These are phyloP conservation scores for Geotrichum ghanense DNA, from an alignment of 805 yeast species.

Conservation along the genomic window DNA sequence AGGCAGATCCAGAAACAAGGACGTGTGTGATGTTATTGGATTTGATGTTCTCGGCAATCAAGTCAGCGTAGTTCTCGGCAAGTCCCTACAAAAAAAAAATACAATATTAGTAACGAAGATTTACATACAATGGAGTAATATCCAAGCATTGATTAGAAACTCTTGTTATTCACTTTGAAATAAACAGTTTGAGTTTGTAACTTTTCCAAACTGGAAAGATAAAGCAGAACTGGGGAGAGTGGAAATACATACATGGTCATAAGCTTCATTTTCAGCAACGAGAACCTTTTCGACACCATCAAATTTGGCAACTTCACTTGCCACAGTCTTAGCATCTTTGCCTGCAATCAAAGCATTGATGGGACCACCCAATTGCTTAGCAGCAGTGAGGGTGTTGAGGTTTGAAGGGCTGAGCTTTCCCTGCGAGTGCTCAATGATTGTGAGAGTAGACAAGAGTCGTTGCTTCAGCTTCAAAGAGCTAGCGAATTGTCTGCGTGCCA, in stretches of 20 bases:
- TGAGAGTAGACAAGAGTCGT: constrained; percentile 39
- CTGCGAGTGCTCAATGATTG: constrained; percentile 55
- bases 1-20: constrained; percentile 71
- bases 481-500: constrained; percentile 2
- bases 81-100: constrained; percentile 26
- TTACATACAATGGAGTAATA: background rate
- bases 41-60: constrained; percentile 38
- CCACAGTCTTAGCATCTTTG: constrained; percentile 37
- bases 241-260: constrained; percentile 34
- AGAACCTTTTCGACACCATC: constrained; percentile 44
- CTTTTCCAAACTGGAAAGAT: background rate
- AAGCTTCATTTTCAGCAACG: constrained; percentile 45
- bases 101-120: background rate
- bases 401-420: constrained; percentile 53
- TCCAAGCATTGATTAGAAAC: too few relatives aligned
- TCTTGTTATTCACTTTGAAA: too few relatives aligned
- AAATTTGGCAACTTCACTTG: constrained; percentile 42
- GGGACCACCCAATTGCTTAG: constrained; percentile 54
- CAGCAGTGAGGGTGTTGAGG: constrained; percentile 66
- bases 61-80: constrained; percentile 75
- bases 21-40: constrained; percentile 50
- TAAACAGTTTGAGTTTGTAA: too few relatives aligned
- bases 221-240: constrained; percentile 21
- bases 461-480: constrained; percentile 22
- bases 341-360: constrained; percentile 74